phyloP scores from a whole-genome alignment of 176 grass and related monocot genomes.

The Paspalum notatum region DNA sequence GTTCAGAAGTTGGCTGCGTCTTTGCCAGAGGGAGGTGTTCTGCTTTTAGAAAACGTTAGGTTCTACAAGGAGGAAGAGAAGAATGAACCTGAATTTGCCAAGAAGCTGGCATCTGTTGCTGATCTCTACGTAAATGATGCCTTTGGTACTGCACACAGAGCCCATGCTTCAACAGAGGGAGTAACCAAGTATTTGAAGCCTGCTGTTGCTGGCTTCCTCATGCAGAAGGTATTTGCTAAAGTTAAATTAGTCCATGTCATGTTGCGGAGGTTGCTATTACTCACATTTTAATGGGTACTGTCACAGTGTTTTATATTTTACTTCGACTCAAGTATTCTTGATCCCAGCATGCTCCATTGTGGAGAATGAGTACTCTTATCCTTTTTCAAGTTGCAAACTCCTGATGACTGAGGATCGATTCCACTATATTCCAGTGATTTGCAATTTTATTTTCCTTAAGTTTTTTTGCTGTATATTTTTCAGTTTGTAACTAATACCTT shows the following conservation, averaged over 20 bases:
- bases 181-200: constrained; percentile 83
- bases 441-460: background rate
- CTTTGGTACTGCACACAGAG: constrained; percentile 74
- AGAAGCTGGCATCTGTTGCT: constrained; percentile 72
- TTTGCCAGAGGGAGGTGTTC: constrained; percentile 75
- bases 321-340: too few species aligned
- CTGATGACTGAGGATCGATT: background rate
- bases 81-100: constrained; percentile 61
- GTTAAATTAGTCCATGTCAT: background rate
- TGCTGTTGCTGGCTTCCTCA: constrained; percentile 86
- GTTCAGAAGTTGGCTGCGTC: constrained; percentile 52
- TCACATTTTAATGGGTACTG: too few species aligned
- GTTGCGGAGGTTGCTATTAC: background rate
- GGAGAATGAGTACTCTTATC: background rate
- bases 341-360: background rate
- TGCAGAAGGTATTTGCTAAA: constrained; percentile 70
- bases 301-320: too few species aligned
- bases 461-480: background rate
- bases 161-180: constrained; percentile 91
- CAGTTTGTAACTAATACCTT: background rate
- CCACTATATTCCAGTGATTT: background rate
- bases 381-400: background rate
- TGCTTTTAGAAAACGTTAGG: constrained; percentile 87
- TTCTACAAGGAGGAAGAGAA: constrained; percentile 83
- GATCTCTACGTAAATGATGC: constrained; percentile 83